Percentiles rank a stretch among this genome's conserved stretches.
Evolutionary conservation across 139 green algal species (phyloP).

Genomic region (Limnomonas spitsbergensis): DNA sequence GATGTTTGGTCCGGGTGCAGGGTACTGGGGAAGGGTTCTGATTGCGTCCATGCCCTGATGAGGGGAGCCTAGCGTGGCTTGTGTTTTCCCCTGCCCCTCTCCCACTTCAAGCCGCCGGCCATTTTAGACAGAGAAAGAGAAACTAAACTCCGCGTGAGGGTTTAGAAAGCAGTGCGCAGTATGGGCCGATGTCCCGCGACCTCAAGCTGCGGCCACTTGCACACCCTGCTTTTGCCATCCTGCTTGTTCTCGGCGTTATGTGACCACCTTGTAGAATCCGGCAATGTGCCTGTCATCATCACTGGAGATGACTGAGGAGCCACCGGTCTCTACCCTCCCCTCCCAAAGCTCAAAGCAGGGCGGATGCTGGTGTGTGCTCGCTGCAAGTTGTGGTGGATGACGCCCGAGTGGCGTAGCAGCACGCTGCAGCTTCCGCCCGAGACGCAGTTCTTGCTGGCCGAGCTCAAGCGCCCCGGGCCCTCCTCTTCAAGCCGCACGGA

Average conservation of each 20-base stretch:
- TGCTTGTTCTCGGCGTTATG: not conserved
- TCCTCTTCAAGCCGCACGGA: not conserved
- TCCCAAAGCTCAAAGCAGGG: conserved; percentile 38
- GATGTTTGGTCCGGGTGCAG: too few species aligned
- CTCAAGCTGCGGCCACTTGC: too few species aligned
- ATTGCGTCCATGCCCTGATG: too few species aligned
- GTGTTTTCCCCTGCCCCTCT: too few species aligned
- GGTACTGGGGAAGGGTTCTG: too few species aligned
- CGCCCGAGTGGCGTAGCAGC: conserved; percentile 79
- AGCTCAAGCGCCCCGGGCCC: not conserved
- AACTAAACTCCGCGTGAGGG: too few species aligned
- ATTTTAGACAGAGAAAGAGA: too few species aligned
- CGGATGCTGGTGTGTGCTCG: conserved; percentile 68
- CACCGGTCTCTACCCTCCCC: not conserved
- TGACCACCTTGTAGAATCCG: not conserved
- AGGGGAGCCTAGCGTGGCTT: too few species aligned
- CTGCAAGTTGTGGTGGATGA: conserved; percentile 92
- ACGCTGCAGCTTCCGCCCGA: conserved; percentile 74
- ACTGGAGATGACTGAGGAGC: too few species aligned
- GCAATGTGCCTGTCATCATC: not conserved
- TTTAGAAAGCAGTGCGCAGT: too few species aligned
- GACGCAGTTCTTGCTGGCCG: conserved; percentile 89
- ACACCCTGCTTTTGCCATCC: not conserved
- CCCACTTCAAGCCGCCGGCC: too few species aligned
- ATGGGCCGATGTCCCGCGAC: too few species aligned